Conservation (phyloP, 805 yeast species). For the Priceomyces carsonii region DNA sequence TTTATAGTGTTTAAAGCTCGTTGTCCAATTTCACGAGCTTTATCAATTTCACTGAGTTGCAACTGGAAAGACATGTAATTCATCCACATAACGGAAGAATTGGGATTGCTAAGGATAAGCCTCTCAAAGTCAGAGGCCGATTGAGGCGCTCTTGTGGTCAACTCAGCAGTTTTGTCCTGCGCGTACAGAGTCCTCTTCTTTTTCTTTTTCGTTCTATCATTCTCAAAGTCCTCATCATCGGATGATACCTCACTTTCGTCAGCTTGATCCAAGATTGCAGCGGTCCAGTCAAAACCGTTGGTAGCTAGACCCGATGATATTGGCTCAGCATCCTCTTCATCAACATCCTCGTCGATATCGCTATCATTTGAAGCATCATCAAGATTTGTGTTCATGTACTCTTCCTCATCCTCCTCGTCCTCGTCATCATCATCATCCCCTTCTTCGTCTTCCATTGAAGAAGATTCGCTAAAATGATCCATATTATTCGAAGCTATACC, state of each 20-base stretch:
- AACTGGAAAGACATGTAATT: slow-evolving; percentile 97
- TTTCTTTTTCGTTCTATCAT: slow-evolving; percentile 47
- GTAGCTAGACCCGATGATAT: slow-evolving; percentile 65
- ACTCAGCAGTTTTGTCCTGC: slow-evolving; percentile 83
- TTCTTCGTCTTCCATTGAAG: slow-evolving; percentile 20
- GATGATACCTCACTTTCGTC: slow-evolving; percentile 54
- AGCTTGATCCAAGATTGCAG: slow-evolving; percentile 81
- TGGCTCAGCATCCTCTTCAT: slow-evolving; percentile 13
- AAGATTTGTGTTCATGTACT: no score
- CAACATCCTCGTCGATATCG: slow-evolving; percentile 23
- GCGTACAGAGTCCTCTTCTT: slow-evolving; percentile 51
- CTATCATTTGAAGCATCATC: slow-evolving; percentile 25
- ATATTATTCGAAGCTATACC: slow-evolving; percentile 13
- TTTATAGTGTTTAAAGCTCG: slow-evolving; percentile 89
- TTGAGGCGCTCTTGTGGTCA: slow-evolving; percentile 85
- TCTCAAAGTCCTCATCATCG: slow-evolving; percentile 59
- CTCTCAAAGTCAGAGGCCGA: slow-evolving; percentile 92
- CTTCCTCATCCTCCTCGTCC: slow-evolving; percentile 28
- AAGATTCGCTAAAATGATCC: slow-evolving; percentile 22
- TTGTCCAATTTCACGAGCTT: slow-evolving; percentile 90
- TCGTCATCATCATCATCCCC: slow-evolving; percentile 30
- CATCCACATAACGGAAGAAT: slow-evolving; percentile 95
- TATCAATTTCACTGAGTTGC: slow-evolving; percentile 90
- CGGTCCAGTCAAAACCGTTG: slow-evolving; percentile 95
- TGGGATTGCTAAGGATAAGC: slow-evolving; percentile 85